Percentiles rank a stretch among this genome's conserved stretches.
Conservation (phyloP, 1,284 basidiomycete genomes). For the Ustilago loliicola region DNA sequence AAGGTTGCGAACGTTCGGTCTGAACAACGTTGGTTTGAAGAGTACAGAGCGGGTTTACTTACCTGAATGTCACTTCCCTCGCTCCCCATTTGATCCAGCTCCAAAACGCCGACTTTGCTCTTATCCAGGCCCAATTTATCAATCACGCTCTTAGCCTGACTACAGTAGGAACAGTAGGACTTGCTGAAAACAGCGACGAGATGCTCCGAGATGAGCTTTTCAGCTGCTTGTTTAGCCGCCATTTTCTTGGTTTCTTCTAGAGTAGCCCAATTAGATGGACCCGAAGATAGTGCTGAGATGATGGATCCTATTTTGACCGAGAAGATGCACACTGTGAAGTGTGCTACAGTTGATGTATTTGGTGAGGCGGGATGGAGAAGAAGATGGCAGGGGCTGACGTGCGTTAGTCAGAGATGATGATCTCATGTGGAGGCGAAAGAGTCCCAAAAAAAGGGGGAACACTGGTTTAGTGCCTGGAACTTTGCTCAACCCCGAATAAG, state of each 20-base stretch:
- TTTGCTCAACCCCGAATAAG: background rate
- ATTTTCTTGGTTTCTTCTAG: slow-evolving; percentile 50
- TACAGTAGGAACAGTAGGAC: slow-evolving; percentile 69
- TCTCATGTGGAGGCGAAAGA: background rate
- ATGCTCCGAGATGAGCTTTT: slow-evolving; percentile 67
- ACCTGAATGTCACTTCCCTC: slow-evolving; percentile 67
- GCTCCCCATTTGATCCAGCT: slow-evolving; percentile 69
- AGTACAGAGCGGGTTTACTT: too few relatives aligned
- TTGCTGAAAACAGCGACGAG: slow-evolving; percentile 71
- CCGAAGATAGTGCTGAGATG: slow-evolving; percentile 16
- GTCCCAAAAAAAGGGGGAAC: background rate
- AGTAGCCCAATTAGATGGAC: slow-evolving; percentile 5
- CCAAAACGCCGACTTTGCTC: slow-evolving; percentile 66
- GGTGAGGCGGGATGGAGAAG: background rate
- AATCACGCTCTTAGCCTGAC: slow-evolving; percentile 70
- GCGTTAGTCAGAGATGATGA: background rate
- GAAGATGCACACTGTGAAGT: slow-evolving; percentile 2
- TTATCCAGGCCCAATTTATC: slow-evolving; percentile 63
- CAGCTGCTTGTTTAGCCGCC: slow-evolving; percentile 69
- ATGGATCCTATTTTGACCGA: slow-evolving; percentile 38
- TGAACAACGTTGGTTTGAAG: too few relatives aligned
- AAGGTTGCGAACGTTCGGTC: too few relatives aligned
- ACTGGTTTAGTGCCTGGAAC: background rate
- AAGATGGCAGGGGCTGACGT: too few relatives aligned
- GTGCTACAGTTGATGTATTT: background rate